A percentile compares a stretch with the other conserved stretches of the same genome.
These are phyloP conservation scores for Argentina anserina DNA, from an alignment of 306 rosid genomes.

Conservation along the genomic window DNA sequence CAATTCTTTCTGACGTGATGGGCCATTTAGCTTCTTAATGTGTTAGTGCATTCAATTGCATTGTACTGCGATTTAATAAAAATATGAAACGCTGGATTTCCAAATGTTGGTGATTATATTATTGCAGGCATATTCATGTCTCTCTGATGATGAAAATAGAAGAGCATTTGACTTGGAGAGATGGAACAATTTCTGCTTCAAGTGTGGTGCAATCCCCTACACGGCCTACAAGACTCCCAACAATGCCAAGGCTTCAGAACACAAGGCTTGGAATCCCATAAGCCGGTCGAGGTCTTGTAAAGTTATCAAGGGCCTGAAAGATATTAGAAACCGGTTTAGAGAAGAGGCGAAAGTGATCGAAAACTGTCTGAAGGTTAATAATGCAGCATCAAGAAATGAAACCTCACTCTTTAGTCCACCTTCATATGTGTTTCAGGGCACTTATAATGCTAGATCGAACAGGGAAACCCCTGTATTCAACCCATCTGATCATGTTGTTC, in stretches of 20 bases:
- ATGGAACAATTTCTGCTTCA: constrained; percentile 52
- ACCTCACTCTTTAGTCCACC: constrained; percentile 40
- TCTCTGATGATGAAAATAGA: constrained; percentile 60
- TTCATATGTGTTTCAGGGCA: constrained; percentile 24
- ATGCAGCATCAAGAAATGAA: constrained; percentile 41
- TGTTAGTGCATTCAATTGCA: constrained; percentile 15
- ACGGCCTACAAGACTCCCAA: constrained; percentile 23
- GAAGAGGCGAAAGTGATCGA: constrained; percentile 84
- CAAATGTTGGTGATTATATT: background rate
- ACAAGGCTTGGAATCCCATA: constrained; percentile 29
- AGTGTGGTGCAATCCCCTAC: constrained; percentile 66
- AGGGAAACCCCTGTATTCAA: constrained; percentile 75
- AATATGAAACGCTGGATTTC: background rate
- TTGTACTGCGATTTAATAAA: background rate
- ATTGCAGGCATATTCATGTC: constrained; percentile 66
- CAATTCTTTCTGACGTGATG: background rate
- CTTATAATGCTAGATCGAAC: constrained; percentile 23
- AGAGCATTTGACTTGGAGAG: constrained; percentile 62
- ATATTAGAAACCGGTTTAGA: constrained; percentile 60
- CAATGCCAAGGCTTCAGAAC: constrained; percentile 32
- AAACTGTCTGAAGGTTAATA: constrained; percentile 52
- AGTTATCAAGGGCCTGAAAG: constrained; percentile 40
- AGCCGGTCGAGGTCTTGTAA: constrained; percentile 41
- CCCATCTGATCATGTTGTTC: constrained; percentile 56
- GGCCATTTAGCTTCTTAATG: constrained; percentile 15